A percentile compares a stretch with the other conserved stretches of the same genome.
Evolutionary conservation across 371 early-diverging fungal genomes (phyloP).

Genomic region (Dichotomocladium elegans): DNA sequence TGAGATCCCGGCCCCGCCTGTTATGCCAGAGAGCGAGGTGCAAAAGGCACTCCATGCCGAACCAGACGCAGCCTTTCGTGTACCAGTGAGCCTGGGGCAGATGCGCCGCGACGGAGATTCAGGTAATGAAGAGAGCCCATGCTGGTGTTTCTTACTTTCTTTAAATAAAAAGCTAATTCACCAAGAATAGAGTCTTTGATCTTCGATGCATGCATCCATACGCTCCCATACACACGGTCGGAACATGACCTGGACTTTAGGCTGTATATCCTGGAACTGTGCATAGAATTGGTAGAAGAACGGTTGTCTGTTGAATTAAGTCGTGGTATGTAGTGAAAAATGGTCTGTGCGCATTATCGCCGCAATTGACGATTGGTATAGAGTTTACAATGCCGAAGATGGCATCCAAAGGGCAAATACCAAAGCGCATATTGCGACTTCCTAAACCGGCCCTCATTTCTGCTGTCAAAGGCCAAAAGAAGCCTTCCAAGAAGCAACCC

Average conservation of each 20-base stretch:
- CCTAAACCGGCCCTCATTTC: slow-evolving; percentile 53
- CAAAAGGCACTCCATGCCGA: slow-evolving; percentile 58
- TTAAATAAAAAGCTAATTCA: too few relatives aligned
- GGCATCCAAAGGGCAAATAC: slow-evolving; percentile 56
- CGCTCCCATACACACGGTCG: slow-evolving; percentile 50
- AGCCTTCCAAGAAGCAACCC: slow-evolving; percentile 1
- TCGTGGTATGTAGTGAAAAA: slow-evolving; percentile 31
- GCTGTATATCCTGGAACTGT: slow-evolving; percentile 62
- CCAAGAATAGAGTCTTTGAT: too few relatives aligned
- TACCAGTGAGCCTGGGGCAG: slow-evolving; percentile 62
- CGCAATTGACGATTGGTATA: slow-evolving; percentile 7
- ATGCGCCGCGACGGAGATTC: slow-evolving; percentile 16
- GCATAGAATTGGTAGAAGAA: slow-evolving; percentile 66
- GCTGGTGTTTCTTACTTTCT: too few relatives aligned
- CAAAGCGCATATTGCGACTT: slow-evolving; percentile 50
- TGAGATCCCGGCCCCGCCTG: slow-evolving; percentile 56
- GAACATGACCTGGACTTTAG: slow-evolving; percentile 56
- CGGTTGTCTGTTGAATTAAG: slow-evolving; percentile 42
- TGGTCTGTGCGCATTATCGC: background rate
- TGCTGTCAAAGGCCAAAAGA: slow-evolving; percentile 14
- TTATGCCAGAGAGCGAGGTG: slow-evolving; percentile 60
- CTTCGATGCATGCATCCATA: slow-evolving; percentile 69
- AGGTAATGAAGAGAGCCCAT: too few relatives aligned
- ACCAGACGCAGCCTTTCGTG: slow-evolving; percentile 55
- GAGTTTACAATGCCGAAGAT: slow-evolving; percentile 63